Base-by-base conservation (phyloP, 2,329 filamentous ascomycete genomes). In the Colletotrichum sp. region DNA sequence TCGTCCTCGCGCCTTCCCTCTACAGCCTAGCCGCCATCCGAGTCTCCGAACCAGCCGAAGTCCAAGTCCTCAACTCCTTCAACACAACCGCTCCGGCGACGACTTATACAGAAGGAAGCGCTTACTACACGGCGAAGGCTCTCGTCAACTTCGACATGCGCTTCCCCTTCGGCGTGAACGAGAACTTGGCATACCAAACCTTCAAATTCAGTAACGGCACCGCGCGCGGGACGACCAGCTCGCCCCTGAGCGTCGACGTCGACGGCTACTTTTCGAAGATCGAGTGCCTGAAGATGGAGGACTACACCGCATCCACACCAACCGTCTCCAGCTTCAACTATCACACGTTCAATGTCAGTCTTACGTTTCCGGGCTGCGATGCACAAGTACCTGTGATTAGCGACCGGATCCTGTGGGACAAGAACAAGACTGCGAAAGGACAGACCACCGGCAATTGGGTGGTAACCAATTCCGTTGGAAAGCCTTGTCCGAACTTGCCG, bases 81-180 rank as follows among this genome's bases (percentile, higher is more conserved):
- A 66, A 66, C 32, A 28, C 60, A 34, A 61, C 26, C 12, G 18
- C n/a, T 13, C 26, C 36, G 9, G 10, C 16, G 1, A 26, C 36
- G 1, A 16, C n/a, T 12, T 24, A 26, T 9, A 52, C 62, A 21
- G 38, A 66, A 2, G 24, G 26, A 13, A 64, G 32, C 36, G 26
- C 64, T 9, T 66, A 34, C 43, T 55, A 55, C 28, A 21, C 16
- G 16, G 10, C 16, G 10, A 43, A 55, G 21, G 64, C 28, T 1
- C 36, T 66, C 16, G 24, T 55, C 16, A 55, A 32, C 64, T 66
- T 66, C 13, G 28, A 66, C 6, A 55, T 66, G 64, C 24, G 43
- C 10, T 66, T 55, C 36, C 64, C 64, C 18, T 66, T 66, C 3
- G 64, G 64, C n/a, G 21, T 66, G 1, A 34, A 26, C 1, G 36